Conservation (phyloP, 169 alveolate genomes). For the Cryptosporidium ryanae region DNA sequence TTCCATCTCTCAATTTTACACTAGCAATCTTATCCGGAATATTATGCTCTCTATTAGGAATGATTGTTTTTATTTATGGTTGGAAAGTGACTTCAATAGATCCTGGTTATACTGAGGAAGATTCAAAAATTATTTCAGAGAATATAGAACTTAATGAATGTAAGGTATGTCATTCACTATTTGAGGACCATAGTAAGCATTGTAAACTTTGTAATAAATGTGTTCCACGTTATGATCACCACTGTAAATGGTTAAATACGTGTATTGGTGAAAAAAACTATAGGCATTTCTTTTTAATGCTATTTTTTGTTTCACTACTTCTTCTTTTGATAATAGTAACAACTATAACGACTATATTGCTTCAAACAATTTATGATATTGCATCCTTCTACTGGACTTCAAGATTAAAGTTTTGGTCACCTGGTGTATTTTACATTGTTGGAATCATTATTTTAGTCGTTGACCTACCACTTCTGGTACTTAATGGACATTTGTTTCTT, state of each 20-base stretch:
- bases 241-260: conserved; percentile 91
- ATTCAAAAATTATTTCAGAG: background rate
- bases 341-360: conserved; percentile 38
- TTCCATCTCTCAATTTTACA: conserved; percentile 22
- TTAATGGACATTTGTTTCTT: conserved; percentile 54
- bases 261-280: conserved; percentile 89
- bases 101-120: conserved; percentile 62
- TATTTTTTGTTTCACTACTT: conserved; percentile 47
- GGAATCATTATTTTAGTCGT: conserved; percentile 28
- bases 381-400: conserved; percentile 29
- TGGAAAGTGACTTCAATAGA: conserved; percentile 72
- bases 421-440: conserved; percentile 43
- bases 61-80: conserved; percentile 21
- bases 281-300: conserved; percentile 71
- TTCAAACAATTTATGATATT: conserved; percentile 33
- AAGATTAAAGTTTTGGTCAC: conserved; percentile 68
- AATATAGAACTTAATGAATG: conserved; percentile 16
- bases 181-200: conserved; percentile 78
- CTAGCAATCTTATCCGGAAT: conserved; percentile 18
- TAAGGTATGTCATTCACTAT: conserved; percentile 52
- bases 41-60: conserved; percentile 6
- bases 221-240: conserved; percentile 90
- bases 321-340: conserved; percentile 11
- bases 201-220: conserved; percentile 91
- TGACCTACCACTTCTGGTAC: conserved; percentile 68